Evolutionary conservation across 1,284 basidiomycete genomes (phyloP), one percentile per base, ranked within the genome.

Genomic region (Ganoderma resinaceum): DNA sequence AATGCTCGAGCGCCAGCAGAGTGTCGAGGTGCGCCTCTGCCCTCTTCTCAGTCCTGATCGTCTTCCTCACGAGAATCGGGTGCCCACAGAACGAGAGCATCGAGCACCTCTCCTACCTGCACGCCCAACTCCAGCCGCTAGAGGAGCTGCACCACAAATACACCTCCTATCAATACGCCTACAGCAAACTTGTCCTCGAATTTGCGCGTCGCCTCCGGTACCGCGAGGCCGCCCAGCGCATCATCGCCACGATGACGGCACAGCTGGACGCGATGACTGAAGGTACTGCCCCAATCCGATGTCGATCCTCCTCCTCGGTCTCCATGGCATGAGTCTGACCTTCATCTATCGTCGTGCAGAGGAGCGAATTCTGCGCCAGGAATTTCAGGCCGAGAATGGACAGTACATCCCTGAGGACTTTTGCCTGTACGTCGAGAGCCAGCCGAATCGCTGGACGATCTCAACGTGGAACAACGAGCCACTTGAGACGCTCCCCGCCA

Each of bases 321-420:
- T 20, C 20, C 53, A 42, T 59, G 20, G 6, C 11, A 33, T 33
- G 29, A 20, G 7, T 12, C 3, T 12, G 16, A 20, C 23, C 20
- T 5, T 62, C 40, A 18, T 43, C 35, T 38, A 4, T 52, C 66
- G 6, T n/a, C 64, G n/a, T 62, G 23, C 77, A 95, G 93, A 93
- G 80, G 93, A 95, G 77, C 84, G 84, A 26, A 81, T 83, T 66
- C 77, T 86, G 12, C 85, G 93, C 55, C 84, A 86, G 61, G 84
- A 84, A n/a, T 95, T 95, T 78, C 91, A 92, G 71, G 81, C 82
- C 2, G 87, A 89, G 64, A 88, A 94, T 66, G 92, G 92, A 0
- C 84, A 84, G 20, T 87, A 91, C 75, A 84, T 95, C 2, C 93
- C 93, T 0, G 85, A 89, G 70, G 93, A 95, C 74, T 84, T 95